Conservation (phyloP, 805 yeast species). For the Yarrowia deformans region DNA sequence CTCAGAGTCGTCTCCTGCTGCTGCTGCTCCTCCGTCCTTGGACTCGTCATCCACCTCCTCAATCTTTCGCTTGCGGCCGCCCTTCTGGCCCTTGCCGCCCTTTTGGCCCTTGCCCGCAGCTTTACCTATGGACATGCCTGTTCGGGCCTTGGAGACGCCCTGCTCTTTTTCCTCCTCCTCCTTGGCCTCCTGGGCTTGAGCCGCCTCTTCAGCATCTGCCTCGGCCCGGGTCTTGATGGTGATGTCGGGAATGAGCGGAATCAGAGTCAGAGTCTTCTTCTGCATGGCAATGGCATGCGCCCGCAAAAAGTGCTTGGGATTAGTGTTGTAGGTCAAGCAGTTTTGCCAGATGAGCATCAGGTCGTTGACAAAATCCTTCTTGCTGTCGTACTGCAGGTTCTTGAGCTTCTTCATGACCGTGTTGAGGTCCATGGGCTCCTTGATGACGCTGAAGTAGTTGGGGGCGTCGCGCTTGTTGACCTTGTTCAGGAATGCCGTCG, state of each 20-base stretch:
- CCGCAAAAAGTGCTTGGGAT: constrained; percentile 89
- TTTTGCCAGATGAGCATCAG: constrained; percentile 94
- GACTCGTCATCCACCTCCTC: constrained; percentile 43
- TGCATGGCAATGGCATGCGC: constrained; percentile 97
- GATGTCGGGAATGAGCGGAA: constrained; percentile 90
- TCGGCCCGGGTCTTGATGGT: constrained; percentile 63
- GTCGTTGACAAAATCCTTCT: constrained; percentile 92
- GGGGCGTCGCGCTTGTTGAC: constrained; percentile 99
- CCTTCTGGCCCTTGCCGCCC: constrained; percentile 45
- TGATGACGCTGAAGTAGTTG: constrained; percentile 87
- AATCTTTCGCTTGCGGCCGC: constrained; percentile 46
- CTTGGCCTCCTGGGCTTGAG: constrained; percentile 40
- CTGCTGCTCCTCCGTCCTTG: not conserved
- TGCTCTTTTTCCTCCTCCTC: constrained; percentile 42
- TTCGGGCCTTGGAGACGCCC: constrained; percentile 46
- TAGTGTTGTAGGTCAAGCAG: constrained; percentile 90
- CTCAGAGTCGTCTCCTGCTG: constrained; percentile 1
- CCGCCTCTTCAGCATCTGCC: constrained; percentile 52
- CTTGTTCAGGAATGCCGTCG: constrained; percentile 92
- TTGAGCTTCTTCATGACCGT: constrained; percentile 92
- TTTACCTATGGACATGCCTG: constrained; percentile 45
- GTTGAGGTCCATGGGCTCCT: constrained; percentile 94
- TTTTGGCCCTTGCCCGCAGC: constrained; percentile 43
- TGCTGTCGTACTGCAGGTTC: constrained; percentile 78
- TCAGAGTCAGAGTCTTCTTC: constrained; percentile 75